Conservation (phyloP, 148 eudicot species). For the Vaccinium myrtillus region DNA sequence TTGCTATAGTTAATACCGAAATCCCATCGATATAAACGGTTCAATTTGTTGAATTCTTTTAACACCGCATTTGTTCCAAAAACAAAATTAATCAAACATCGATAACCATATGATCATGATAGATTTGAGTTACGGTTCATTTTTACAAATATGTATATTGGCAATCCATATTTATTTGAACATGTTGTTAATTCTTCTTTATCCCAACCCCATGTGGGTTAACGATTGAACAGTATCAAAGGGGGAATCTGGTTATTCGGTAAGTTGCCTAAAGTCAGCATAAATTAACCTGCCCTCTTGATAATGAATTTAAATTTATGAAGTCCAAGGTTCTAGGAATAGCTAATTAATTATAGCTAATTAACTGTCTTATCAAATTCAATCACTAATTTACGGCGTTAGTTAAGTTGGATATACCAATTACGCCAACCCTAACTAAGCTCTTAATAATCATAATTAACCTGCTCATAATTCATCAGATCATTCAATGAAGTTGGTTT, state of each 20-base stretch:
- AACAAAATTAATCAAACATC: too few species aligned
- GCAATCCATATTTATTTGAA: too few species aligned
- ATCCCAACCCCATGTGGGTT: not conserved
- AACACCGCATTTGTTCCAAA: too few species aligned
- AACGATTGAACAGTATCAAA: not conserved
- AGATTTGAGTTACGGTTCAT: too few species aligned
- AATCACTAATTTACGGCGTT: not conserved
- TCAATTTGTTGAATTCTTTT: too few species aligned
- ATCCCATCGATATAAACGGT: too few species aligned
- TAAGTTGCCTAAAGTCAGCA: slow-evolving; percentile 8
- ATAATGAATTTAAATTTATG: not conserved
- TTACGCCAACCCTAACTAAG: not conserved
- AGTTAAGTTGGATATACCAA: slow-evolving; percentile 8
- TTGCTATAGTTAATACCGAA: too few species aligned
- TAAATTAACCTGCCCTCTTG: slow-evolving; percentile 3
- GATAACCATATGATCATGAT: too few species aligned
- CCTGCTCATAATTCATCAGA: not conserved
- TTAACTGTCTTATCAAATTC: not conserved
- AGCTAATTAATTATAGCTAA: slow-evolving; percentile 4
- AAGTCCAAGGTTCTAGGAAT: slow-evolving; percentile 18
- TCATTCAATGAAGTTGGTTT: not conserved
- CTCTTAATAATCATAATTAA: not conserved
- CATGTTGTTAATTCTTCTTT: not conserved
- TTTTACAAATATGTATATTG: too few species aligned
- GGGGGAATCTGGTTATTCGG: not conserved